These are phyloP conservation scores for Biscutella auriculata DNA, from an alignment of 441 rosid species.

Conservation along the genomic window DNA sequence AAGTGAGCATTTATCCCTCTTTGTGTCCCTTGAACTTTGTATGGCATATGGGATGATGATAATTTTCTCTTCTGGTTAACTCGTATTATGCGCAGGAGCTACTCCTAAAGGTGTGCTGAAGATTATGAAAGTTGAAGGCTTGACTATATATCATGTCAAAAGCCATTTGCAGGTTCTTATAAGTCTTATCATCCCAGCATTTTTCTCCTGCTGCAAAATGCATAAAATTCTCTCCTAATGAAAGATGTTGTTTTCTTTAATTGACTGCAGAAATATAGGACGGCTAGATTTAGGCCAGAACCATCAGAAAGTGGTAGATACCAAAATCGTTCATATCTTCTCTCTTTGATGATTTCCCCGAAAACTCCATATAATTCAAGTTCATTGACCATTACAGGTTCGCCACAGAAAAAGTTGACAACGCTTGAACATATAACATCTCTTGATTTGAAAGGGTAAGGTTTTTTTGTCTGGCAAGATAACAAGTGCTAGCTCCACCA, in stretches of 20 bases:
- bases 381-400: constrained; percentile 36
- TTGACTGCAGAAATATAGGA: constrained; percentile 75
- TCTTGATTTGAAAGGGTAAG: constrained; percentile 70
- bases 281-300: constrained; percentile 76
- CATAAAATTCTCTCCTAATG: constrained; percentile 15
- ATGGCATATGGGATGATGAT: not conserved
- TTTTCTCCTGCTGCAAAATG: not conserved
- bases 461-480: not conserved
- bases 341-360: not conserved
- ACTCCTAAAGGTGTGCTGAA: constrained; percentile 89
- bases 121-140: constrained; percentile 78
- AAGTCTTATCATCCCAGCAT: not conserved
- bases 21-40: not conserved
- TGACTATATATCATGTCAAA: constrained; percentile 91
- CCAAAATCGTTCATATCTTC: not conserved
- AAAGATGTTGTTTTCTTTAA: constrained; percentile 18
- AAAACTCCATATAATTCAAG: not conserved
- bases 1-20: constrained; percentile 34
- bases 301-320: constrained; percentile 51
- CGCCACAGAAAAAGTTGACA: constrained; percentile 49
- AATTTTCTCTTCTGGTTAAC: constrained; percentile 11
- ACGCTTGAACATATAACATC: constrained; percentile 62
- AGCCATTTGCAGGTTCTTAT: constrained; percentile 74
- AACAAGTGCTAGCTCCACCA: not conserved
- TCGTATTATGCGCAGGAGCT: constrained; percentile 45